These are phyloP conservation scores for Cenococcum geophilum DNA, from an alignment of 495 filamentous ascomycete species.

Conservation along the genomic window DNA sequence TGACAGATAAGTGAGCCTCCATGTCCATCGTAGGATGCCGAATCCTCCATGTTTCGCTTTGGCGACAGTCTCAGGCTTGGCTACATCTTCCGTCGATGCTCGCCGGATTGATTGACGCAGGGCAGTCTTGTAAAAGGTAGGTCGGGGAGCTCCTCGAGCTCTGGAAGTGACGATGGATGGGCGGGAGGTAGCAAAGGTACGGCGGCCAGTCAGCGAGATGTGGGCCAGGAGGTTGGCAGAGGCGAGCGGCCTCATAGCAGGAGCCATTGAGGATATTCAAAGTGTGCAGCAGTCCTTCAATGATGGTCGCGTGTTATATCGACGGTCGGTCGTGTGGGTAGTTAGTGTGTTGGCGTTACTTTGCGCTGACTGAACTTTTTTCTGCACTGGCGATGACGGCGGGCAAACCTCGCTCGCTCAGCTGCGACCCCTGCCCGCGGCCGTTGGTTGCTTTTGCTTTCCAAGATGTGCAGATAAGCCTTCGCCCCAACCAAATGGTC, in stretches of 20 bases:
- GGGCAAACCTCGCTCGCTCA: neutral
- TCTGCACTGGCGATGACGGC: neutral
- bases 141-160: constrained; percentile 26
- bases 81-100: constrained; percentile 19
- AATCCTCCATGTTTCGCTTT: constrained; percentile 35
- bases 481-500: neutral
- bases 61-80: constrained; percentile 11
- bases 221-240: constrained; percentile 12
- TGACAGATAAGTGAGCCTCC: constrained; percentile 69
- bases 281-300: neutral
- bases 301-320: neutral
- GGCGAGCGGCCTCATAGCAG: constrained; percentile 25
- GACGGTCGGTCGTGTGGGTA: neutral
- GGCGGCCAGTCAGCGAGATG: constrained; percentile 27
- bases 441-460: neutral
- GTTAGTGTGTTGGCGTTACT: neutral
- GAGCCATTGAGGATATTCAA: constrained; percentile 22
- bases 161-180: constrained; percentile 24
- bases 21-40: constrained; percentile 57
- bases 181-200: constrained; percentile 22
- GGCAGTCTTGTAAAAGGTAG: constrained; percentile 21
- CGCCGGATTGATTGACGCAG: constrained; percentile 27
- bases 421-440: neutral
- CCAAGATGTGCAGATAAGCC: neutral
- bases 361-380: neutral